Conservation (phyloP, 495 filamentous ascomycete genomes). For the Staphylotrichum longicolle region DNA sequence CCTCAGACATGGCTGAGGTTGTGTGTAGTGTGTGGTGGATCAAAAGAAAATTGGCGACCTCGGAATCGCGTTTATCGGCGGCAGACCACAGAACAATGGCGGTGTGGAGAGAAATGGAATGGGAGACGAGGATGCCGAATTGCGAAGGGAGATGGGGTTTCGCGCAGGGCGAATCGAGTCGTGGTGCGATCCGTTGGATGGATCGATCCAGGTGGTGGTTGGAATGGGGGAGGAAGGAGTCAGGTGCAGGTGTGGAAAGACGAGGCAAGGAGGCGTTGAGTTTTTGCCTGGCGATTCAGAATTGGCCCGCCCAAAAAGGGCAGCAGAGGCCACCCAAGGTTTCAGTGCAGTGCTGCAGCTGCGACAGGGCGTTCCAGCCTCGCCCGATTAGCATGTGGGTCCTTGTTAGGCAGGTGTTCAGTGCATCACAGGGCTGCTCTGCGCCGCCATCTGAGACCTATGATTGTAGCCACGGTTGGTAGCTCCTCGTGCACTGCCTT, state of each 20-base stretch:
- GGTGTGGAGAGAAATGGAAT: slow-evolving; percentile 34
- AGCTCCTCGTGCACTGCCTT: background rate
- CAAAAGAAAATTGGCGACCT: slow-evolving; percentile 33
- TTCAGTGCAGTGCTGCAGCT: slow-evolving; percentile 15
- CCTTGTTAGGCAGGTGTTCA: background rate
- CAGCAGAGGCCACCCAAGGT: slow-evolving; percentile 24
- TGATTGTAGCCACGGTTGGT: no score
- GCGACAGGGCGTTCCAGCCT: slow-evolving; percentile 16
- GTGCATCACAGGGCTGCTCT: slow-evolving; percentile 3
- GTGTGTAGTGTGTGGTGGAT: slow-evolving; percentile 21
- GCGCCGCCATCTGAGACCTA: no score
- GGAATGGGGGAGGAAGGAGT: slow-evolving; percentile 24
- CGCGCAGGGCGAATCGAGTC: slow-evolving; percentile 34
- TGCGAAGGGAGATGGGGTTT: slow-evolving; percentile 28
- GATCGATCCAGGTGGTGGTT: slow-evolving; percentile 30
- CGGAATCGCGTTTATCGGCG: slow-evolving; percentile 44
- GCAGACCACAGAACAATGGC: slow-evolving; percentile 28
- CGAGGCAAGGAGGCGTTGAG: slow-evolving; percentile 25
- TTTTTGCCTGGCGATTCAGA: slow-evolving; percentile 38
- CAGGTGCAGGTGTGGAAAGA: slow-evolving; percentile 24
- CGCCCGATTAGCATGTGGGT: slow-evolving; percentile 10
- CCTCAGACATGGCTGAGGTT: slow-evolving; percentile 79
- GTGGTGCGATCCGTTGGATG: slow-evolving; percentile 36
- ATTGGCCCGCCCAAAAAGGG: slow-evolving; percentile 28
- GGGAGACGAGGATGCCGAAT: slow-evolving; percentile 21